Conservation (phyloP, 192 early-diverging fungal genomes). For the Mycoemilia scoparia region DNA sequence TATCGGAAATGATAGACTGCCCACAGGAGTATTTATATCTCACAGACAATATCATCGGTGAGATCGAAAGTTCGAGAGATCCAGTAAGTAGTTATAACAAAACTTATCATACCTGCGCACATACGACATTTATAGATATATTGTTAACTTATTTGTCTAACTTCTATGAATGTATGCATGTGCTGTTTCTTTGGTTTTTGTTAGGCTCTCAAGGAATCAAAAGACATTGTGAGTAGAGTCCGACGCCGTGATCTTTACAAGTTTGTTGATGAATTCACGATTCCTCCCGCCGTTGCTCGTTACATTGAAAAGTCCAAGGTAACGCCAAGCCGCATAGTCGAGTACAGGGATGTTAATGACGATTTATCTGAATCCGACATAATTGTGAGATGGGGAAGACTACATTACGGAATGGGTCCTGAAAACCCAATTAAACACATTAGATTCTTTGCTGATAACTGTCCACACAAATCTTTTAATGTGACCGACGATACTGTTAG, state of each 20-base stretch:
- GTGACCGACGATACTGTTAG: constrained; percentile 57
- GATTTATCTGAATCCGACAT: constrained; percentile 49
- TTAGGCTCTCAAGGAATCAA: constrained; percentile 49
- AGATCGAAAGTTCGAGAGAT: constrained; percentile 42
- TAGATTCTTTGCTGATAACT: constrained; percentile 60
- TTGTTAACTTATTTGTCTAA: too few relatives aligned
- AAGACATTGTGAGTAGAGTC: constrained; percentile 52
- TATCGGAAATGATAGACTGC: constrained; percentile 42
- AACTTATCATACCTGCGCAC: too few relatives aligned
- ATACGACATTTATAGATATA: too few relatives aligned
- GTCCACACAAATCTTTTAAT: constrained; percentile 33
- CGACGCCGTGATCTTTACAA: constrained; percentile 69
- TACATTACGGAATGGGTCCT: constrained; percentile 74
- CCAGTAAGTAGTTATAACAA: too few relatives aligned
- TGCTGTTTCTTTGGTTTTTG: too few relatives aligned
- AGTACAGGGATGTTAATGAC: constrained; percentile 37
- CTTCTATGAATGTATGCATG: too few relatives aligned
- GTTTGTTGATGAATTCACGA: constrained; percentile 58
- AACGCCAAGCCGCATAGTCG: constrained; percentile 38
- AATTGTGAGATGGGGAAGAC: constrained; percentile 45
- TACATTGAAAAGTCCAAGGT: constrained; percentile 17
- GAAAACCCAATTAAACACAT: constrained; percentile 74
- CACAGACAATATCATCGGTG: constrained; percentile 64
- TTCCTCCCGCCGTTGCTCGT: constrained; percentile 31
- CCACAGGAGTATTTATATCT: constrained; percentile 50